Evolutionary conservation across 2,329 filamentous ascomycete genomes (phyloP).

Genomic region (Colletotrichum sp.): DNA sequence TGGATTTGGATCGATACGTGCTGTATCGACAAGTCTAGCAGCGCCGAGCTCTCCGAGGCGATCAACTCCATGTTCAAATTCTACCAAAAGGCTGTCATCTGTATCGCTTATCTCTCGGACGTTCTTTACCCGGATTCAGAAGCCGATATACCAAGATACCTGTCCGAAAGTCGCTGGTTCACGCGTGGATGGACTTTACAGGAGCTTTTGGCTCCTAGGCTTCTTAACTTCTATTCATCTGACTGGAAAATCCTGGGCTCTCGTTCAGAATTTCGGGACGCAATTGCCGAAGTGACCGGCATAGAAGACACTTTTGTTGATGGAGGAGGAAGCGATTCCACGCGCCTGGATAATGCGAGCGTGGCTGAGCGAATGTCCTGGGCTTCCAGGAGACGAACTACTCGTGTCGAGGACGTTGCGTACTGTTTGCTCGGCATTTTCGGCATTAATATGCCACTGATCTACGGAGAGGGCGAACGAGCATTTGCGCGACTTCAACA

Average conservation of each 20-base stretch:
- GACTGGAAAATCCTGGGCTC: background rate
- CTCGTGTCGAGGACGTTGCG: slow-evolving; percentile 25
- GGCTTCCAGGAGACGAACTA: slow-evolving; percentile 24
- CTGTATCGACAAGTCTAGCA: slow-evolving; percentile 27
- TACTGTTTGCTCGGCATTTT: slow-evolving; percentile 32
- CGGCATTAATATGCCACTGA: slow-evolving; percentile 27
- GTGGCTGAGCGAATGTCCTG: slow-evolving; percentile 19
- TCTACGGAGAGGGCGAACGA: slow-evolving; percentile 29
- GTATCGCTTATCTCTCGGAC: slow-evolving; percentile 25
- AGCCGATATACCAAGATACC: background rate
- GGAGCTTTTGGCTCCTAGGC: slow-evolving; percentile 22
- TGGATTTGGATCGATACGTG: slow-evolving; percentile 29
- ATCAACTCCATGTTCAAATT: slow-evolving; percentile 25
- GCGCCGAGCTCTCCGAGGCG: slow-evolving; percentile 25
- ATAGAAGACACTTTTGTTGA: no score
- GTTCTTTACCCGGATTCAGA: background rate
- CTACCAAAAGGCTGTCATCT: slow-evolving; percentile 21
- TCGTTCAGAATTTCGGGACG: accelerated
- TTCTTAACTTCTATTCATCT: slow-evolving; percentile 22
- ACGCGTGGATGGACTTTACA: slow-evolving; percentile 8
- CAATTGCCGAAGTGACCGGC: background rate
- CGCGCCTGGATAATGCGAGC: background rate
- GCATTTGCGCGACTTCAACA: slow-evolving; percentile 24
- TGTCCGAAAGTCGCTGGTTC: background rate
- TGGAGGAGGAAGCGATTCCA: background rate